phyloP scores from a whole-genome alignment of 768 basidiomycete genomes.

The Guyanaporus albipodus region DNA sequence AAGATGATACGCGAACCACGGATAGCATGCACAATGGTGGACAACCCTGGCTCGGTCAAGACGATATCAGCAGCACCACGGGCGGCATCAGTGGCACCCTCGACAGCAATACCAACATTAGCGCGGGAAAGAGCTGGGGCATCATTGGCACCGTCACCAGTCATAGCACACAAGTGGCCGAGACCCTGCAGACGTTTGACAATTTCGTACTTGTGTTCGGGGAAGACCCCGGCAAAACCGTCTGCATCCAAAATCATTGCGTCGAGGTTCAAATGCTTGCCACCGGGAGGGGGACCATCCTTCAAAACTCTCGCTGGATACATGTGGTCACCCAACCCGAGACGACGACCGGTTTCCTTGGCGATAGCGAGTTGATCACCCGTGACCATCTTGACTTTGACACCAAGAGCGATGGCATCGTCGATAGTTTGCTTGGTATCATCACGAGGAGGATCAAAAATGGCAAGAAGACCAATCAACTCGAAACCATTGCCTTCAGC shows the following conservation, averaged over 20 bases:
- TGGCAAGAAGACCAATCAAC: conserved; percentile 93
- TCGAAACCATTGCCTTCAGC: conserved; percentile 96
- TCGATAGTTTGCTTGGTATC: conserved; percentile 99
- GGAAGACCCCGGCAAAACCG: conserved; percentile 99
- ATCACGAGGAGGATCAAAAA: conserved; percentile 96
- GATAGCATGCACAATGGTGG: conserved; percentile 98
- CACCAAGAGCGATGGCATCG: conserved; percentile 92
- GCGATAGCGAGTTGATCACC: conserved; percentile 99
- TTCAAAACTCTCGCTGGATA: conserved; percentile 99
- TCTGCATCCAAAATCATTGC: conserved; percentile 99
- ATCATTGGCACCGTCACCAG: conserved; percentile 99
- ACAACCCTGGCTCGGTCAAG: conserved; percentile 95
- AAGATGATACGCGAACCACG: conserved; percentile 98
- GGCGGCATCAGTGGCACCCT: conserved; percentile 98
- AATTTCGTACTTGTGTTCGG: conserved; percentile 99
- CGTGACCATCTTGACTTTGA: conserved; percentile 99
- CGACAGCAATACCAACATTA: conserved; percentile 99
- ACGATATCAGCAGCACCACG: conserved; percentile 99
- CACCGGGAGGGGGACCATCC: conserved; percentile 86
- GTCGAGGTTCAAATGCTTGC: conserved; percentile 81
- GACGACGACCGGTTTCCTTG: conserved; percentile 97
- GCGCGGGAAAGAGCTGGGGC: conserved; percentile 97
- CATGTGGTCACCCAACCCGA: conserved; percentile 99
- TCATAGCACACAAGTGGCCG: conserved; percentile 97
- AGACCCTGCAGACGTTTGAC: conserved; percentile 97